A percentile compares a stretch with the other conserved stretches of the same genome.
These are phyloP conservation scores for Ascochyta rabiei DNA, from an alignment of 2,329 filamentous ascomycete genomes.

Conservation along the genomic window DNA sequence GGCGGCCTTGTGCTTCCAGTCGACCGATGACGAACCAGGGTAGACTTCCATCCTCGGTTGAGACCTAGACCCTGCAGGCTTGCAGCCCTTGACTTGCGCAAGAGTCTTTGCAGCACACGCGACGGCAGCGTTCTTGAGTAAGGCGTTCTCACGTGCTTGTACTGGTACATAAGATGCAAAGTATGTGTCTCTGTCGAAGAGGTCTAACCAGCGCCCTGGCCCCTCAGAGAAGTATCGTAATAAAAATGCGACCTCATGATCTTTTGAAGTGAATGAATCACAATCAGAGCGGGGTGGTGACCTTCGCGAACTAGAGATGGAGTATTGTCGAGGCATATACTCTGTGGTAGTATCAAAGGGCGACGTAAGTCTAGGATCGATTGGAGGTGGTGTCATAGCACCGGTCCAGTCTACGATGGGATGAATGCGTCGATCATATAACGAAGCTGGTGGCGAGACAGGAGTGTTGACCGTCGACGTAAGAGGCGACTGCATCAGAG, in stretches of 20 bases:
- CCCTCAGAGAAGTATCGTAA: constrained; percentile 66
- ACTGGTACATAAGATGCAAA: constrained; percentile 66
- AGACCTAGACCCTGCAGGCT: constrained; percentile 54
- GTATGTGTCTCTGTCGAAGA: constrained; percentile 63
- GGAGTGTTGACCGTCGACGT: constrained; percentile 39
- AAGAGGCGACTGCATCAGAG: constrained; percentile 40
- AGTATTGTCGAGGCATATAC: constrained; percentile 33
- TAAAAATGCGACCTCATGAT: constrained; percentile 65
- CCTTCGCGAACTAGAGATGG: constrained; percentile 31
- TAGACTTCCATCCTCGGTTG: constrained; percentile 61
- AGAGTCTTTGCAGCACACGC: constrained; percentile 68
- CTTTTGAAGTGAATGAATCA: constrained; percentile 41
- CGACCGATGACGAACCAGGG: constrained; percentile 54
- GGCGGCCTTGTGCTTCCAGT: constrained; percentile 66
- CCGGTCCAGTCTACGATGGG: constrained; percentile 55
- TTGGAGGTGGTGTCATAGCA: constrained; percentile 40
- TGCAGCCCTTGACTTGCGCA: constrained; percentile 59
- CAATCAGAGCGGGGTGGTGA: constrained; percentile 30
- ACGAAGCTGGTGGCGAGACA: constrained; percentile 52
- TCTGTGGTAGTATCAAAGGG: constrained; percentile 36
- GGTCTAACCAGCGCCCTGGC: constrained; percentile 65
- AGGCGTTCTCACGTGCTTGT: constrained; percentile 58
- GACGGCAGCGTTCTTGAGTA: constrained; percentile 61
- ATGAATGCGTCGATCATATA: constrained; percentile 59
- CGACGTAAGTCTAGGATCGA: constrained; percentile 44